Conservation (phyloP, 441 rosid genomes). For the Melianthus villosus region DNA sequence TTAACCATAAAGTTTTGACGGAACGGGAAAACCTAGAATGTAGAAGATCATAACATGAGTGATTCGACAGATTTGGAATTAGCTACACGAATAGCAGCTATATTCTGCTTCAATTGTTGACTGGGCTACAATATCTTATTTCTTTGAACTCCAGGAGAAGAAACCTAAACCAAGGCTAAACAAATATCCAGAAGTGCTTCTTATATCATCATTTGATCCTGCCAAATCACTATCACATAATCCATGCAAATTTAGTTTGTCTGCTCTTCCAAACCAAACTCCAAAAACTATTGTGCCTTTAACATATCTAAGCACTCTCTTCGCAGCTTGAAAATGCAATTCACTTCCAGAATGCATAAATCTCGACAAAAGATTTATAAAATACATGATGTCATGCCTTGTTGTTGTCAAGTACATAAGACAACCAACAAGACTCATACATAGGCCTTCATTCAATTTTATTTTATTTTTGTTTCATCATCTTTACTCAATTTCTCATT, state of each 20-base stretch:
- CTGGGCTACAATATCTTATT: background rate
- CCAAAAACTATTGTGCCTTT: background rate
- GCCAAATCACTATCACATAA: constrained; percentile 1
- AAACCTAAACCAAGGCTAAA: background rate
- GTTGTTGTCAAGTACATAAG: background rate
- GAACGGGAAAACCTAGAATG: too few species aligned
- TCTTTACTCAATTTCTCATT: constrained; percentile 7
- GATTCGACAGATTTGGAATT: background rate
- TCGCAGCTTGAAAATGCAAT: background rate
- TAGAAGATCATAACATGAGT: too few species aligned
- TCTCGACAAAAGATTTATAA: background rate
- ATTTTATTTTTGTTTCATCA: constrained; percentile 5
- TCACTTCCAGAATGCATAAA: background rate
- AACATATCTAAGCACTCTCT: constrained; percentile 2
- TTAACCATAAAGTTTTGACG: background rate
- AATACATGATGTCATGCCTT: background rate
- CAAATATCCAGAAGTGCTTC: background rate
- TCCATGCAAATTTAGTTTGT: background rate
- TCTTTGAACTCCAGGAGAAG: background rate
- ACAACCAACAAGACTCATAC: background rate
- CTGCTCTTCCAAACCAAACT: background rate
- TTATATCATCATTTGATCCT: background rate
- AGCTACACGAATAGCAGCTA: background rate
- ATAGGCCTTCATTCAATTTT: constrained; percentile 5
- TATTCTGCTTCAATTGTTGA: background rate